Percentiles rank a stretch among this genome's conserved stretches.
These are phyloP conservation scores for Aspergillus ruber DNA, from an alignment of 2,329 filamentous ascomycete species.

Conservation along the genomic window DNA sequence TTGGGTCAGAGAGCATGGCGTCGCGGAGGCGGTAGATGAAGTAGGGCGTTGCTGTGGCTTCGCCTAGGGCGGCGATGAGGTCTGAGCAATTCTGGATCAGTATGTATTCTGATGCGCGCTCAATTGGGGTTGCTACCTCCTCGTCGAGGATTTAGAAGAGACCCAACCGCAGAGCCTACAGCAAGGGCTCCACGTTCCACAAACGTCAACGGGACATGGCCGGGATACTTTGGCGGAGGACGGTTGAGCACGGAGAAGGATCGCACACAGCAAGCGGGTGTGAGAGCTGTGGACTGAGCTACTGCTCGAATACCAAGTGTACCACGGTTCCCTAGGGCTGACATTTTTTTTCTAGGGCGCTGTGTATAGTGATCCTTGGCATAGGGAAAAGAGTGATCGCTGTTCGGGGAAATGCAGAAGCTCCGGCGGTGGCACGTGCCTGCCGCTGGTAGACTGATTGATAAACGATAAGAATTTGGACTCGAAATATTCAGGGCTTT, in stretches of 20 bases:
- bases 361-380: conserved; percentile 6
- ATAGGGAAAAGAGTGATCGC: conserved; percentile 6
- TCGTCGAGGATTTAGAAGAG: conserved; percentile 67
- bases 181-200: conserved; percentile 69
- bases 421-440: conserved; percentile 5
- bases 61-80: conserved; percentile 88
- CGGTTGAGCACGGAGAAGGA: conserved; percentile 78
- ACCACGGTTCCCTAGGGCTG: conserved; percentile 17
- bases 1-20: conserved; percentile 78
- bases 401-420: conserved; percentile 6
- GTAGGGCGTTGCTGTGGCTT: conserved; percentile 89
- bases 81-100: conserved; percentile 46
- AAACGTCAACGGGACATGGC: conserved; percentile 80
- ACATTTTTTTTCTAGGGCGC: conserved; percentile 19
- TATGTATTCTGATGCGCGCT: not conserved
- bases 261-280: conserved; percentile 24
- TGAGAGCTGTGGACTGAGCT: conserved; percentile 3
- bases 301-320: conserved; percentile 11
- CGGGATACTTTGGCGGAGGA: conserved; percentile 78
- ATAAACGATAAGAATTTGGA: conserved; percentile 15
- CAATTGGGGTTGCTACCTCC: conserved; percentile 49
- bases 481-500: no score
- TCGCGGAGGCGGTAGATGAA: conserved; percentile 88
- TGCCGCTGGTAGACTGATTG: conserved; percentile 7
- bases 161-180: conserved; percentile 54